phyloP scores from a whole-genome alignment of 176 grass and related monocot genomes.

The barley (Hordeum vulgare) region MorexV3_pseudomolecules_assembly NC_058524.1:121244364-121244863 shows the following conservation, averaged over 20 bases:
- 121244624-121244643: neutral
- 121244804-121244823: conserved; percentile 98
- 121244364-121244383: conserved; percentile 1
- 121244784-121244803: neutral
- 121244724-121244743: conserved; percentile 44
- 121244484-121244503: conserved; percentile 67
- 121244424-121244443: conserved; percentile 63
- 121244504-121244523: conserved; percentile 64
- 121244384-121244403: neutral
- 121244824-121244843: conserved; percentile 89
- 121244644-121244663: conserved; percentile 43
- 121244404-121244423: neutral
- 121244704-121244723: conserved; percentile 97
- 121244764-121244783: neutral
- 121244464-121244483: conserved; percentile 85
- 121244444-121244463: conserved; percentile 83
- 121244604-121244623: conserved; percentile 2
- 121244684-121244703: conserved; percentile 86
- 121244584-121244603: conserved; percentile 37
- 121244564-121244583: conserved; percentile 75
- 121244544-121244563: conserved; percentile 81
- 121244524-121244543: conserved; percentile 73
- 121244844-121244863: conserved; percentile 67
- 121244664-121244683: conserved; percentile 59
- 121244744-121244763: conserved; percentile 21